These are phyloP conservation scores for Xylariaceae sp. DNA, from an alignment of 2,329 filamentous ascomycete genomes.

Conservation along the genomic window DNA sequence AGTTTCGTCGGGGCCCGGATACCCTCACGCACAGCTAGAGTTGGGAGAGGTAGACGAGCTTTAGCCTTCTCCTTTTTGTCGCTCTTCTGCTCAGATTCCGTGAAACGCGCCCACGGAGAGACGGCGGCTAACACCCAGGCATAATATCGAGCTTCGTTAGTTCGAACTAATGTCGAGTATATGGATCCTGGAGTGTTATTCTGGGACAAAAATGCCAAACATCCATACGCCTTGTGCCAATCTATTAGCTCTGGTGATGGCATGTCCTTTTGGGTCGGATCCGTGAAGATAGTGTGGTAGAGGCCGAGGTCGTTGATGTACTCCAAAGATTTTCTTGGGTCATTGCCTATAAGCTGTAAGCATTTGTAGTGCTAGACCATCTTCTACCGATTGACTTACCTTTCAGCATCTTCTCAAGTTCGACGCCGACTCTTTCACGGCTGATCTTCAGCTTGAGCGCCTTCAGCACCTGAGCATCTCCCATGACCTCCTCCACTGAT, in stretches of 20 bases:
- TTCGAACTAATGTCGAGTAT: slow-evolving; percentile 54
- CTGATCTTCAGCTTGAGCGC: slow-evolving; percentile 87
- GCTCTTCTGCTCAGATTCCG: slow-evolving; percentile 41
- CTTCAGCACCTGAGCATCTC: slow-evolving; percentile 68
- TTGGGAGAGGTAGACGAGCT: slow-evolving; percentile 53
- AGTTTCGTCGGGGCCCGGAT: slow-evolving; percentile 77
- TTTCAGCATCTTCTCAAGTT: slow-evolving; percentile 87
- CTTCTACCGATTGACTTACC: slow-evolving; percentile 40
- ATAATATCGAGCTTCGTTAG: slow-evolving; percentile 63
- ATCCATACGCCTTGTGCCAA: slow-evolving; percentile 63
- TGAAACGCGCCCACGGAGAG: slow-evolving; percentile 57
- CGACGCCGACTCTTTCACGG: slow-evolving; percentile 79
- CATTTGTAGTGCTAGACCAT: not conserved
- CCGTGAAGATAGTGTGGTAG: slow-evolving; percentile 70
- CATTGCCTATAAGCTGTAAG: slow-evolving; percentile 24
- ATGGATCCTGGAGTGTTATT: slow-evolving; percentile 45
- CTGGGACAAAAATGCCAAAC: slow-evolving; percentile 49
- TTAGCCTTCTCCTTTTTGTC: slow-evolving; percentile 43
- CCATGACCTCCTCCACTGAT: slow-evolving; percentile 69
- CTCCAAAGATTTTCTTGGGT: slow-evolving; percentile 28
- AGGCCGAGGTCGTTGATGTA: slow-evolving; percentile 64
- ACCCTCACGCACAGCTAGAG: slow-evolving; percentile 67
- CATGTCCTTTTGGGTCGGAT: slow-evolving; percentile 54
- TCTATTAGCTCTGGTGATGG: slow-evolving; percentile 53
- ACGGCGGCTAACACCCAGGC: slow-evolving; percentile 75